These are phyloP conservation scores for Paradendryphiella salina DNA, from an alignment of 2,329 filamentous ascomycete species.

Conservation along the genomic window DNA sequence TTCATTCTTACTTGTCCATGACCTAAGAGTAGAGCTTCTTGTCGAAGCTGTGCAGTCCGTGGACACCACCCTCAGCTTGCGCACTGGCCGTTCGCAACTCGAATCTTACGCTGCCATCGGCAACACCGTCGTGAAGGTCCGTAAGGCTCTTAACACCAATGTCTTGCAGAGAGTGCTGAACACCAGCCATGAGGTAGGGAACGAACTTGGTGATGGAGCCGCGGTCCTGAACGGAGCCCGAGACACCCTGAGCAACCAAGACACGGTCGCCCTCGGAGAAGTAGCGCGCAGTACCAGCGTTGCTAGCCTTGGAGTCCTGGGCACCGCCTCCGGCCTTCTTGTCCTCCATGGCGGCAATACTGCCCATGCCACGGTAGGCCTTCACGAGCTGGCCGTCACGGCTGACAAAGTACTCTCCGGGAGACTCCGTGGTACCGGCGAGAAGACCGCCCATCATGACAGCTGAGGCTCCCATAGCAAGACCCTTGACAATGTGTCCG, in stretches of 20 bases:
- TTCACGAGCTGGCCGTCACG: constrained; percentile 98
- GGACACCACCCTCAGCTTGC: constrained; percentile 94
- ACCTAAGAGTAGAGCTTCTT: constrained; percentile 95
- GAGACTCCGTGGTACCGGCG: constrained; percentile 95
- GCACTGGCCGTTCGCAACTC: constrained; percentile 93
- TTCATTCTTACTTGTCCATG: constrained; percentile 1
- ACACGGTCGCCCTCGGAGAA: constrained; percentile 96
- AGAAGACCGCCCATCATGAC: constrained; percentile 99
- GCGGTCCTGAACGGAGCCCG: constrained; percentile 78
- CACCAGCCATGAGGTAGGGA: constrained; percentile 89
- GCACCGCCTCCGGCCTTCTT: constrained; percentile 83
- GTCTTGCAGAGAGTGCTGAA: constrained; percentile 98
- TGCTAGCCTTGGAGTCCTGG: constrained; percentile 71
- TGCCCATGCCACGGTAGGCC: constrained; percentile 98
- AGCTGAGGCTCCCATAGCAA: constrained; percentile 89
- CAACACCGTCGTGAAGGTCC: constrained; percentile 75
- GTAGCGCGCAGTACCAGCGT: constrained; percentile 95
- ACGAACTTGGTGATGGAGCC: constrained; percentile 92
- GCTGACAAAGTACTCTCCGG: constrained; percentile 94
- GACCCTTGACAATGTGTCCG: constrained; percentile 97
- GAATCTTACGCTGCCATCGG: constrained; percentile 78
- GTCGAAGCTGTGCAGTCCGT: constrained; percentile 95
- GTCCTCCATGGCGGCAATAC: constrained; percentile 99
- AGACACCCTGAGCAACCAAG: constrained; percentile 94
- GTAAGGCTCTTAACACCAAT: constrained; percentile 81